Evolutionary conservation across 257 asterid genomes (phyloP).

Genomic region (Solanum tacnaense): DNA sequence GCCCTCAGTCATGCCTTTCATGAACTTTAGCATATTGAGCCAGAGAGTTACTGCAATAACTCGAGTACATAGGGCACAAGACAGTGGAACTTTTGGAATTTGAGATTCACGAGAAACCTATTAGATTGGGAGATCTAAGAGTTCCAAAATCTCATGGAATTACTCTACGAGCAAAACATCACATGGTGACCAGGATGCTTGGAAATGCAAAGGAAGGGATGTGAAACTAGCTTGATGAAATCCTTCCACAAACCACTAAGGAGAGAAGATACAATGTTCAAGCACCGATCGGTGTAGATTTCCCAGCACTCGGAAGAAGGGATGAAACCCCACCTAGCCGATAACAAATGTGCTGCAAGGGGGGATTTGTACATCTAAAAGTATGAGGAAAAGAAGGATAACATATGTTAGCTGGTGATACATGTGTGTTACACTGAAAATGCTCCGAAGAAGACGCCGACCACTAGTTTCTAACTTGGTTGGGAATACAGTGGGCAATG

Average conservation of each 20-base stretch:
- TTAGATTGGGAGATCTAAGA: background rate
- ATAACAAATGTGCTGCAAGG: background rate
- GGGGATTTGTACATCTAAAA: background rate
- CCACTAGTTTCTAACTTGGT: background rate
- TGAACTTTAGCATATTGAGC: background rate
- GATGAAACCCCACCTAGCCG: background rate
- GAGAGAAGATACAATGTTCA: background rate
- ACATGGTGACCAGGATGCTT: background rate
- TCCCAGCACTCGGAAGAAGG: background rate
- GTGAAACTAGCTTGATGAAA: background rate
- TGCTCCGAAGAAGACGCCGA: background rate
- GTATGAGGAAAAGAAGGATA: background rate
- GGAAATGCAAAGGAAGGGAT: background rate
- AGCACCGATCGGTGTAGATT: background rate
- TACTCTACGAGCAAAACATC: background rate
- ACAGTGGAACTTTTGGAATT: background rate
- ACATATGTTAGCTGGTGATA: background rate
- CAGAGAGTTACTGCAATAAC: background rate
- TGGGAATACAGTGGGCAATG: background rate
- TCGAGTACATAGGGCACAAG: background rate
- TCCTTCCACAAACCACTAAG: background rate
- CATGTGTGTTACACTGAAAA: background rate
- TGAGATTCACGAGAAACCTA: background rate
- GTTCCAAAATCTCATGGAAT: background rate
- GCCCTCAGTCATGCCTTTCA: background rate